Percentiles rank a stretch among this genome's conserved stretches.
phyloP scores from a whole-genome alignment of 495 filamentous ascomycete genomes.

The Sporormia fimetaria region DNA sequence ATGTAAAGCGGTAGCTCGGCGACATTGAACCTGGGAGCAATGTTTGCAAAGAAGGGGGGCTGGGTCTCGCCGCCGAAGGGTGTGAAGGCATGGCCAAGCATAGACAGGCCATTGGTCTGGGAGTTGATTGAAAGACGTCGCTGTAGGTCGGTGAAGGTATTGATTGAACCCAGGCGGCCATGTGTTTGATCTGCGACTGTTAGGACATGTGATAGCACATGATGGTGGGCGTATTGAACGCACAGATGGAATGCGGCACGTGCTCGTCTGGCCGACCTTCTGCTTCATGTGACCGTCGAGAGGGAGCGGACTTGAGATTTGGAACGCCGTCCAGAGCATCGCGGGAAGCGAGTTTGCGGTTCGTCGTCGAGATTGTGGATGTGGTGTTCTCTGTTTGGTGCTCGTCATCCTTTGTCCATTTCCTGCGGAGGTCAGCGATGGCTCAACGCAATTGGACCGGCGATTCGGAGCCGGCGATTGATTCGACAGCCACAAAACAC shows the following conservation, averaged over 20 bases:
- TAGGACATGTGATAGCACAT: conserved; percentile 21
- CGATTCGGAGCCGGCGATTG: too few species aligned
- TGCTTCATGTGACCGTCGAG: conserved; percentile 26
- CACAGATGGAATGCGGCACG: conserved; percentile 52
- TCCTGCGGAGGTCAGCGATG: conserved; percentile 21
- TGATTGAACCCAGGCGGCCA: conserved; percentile 16
- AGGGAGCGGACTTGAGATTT: conserved; percentile 19
- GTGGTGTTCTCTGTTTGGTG: conserved; percentile 10
- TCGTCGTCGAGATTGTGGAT: conserved; percentile 15
- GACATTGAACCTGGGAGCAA: conserved; percentile 16
- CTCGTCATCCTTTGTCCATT: conserved; percentile 31
- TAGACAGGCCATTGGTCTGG: conserved; percentile 10
- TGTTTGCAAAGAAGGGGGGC: conserved; percentile 12
- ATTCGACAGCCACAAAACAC: neutral
- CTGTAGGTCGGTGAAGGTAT: conserved; percentile 19
- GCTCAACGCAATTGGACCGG: neutral
- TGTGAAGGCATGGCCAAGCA: conserved; percentile 22
- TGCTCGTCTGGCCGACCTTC: conserved; percentile 34
- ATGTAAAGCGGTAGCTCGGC: conserved; percentile 55
- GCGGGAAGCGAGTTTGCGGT: conserved; percentile 26
- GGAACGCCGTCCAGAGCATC: conserved; percentile 25
- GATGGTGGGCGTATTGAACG: conserved; percentile 24
- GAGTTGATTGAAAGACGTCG: conserved; percentile 24
- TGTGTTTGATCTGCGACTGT: conserved; percentile 27
- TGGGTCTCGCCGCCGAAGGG: conserved; percentile 14